phyloP scores from a whole-genome alignment of 345 rosid genomes.

The Orychophragmus violaceus region DNA sequence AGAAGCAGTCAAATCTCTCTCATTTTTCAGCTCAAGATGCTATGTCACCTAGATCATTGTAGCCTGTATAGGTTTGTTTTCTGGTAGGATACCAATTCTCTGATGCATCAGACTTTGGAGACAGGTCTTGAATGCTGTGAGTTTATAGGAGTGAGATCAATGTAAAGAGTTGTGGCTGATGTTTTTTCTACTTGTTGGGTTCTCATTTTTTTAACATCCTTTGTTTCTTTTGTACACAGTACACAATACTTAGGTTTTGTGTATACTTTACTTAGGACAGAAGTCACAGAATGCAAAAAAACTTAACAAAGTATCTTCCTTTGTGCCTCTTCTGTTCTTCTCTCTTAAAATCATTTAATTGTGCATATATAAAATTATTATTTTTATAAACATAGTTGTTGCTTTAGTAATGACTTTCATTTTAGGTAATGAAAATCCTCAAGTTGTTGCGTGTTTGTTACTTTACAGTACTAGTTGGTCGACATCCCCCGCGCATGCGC shows the following conservation, averaged over 20 bases:
- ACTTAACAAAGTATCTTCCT: constrained; percentile 9
- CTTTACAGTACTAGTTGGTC: too few species aligned
- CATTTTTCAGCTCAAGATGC: constrained; percentile 30
- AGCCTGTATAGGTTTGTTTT: constrained; percentile 25
- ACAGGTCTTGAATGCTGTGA: constrained; percentile 28
- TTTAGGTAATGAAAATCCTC: neutral
- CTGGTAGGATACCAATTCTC: neutral
- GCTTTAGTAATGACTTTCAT: neutral
- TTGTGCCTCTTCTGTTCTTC: constrained; percentile 7
- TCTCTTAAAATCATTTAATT: neutral
- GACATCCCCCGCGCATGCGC: too few species aligned
- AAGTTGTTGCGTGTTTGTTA: constrained; percentile 8
- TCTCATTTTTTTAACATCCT: neutral
- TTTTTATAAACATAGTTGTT: neutral
- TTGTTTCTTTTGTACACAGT: neutral
- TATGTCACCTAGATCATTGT: constrained; percentile 36
- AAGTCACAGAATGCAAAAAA: constrained; percentile 5
- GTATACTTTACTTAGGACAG: constrained; percentile 21
- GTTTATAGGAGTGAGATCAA: constrained; percentile 22
- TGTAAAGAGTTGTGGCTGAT: constrained; percentile 27
- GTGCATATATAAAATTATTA: neutral
- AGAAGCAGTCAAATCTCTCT: constrained; percentile 42
- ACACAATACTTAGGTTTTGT: constrained; percentile 31
- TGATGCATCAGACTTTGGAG: constrained; percentile 21
- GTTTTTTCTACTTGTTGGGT: constrained; percentile 11